Conservation (phyloP, 495 filamentous ascomycete species). For the Xylaria venustula region DNA sequence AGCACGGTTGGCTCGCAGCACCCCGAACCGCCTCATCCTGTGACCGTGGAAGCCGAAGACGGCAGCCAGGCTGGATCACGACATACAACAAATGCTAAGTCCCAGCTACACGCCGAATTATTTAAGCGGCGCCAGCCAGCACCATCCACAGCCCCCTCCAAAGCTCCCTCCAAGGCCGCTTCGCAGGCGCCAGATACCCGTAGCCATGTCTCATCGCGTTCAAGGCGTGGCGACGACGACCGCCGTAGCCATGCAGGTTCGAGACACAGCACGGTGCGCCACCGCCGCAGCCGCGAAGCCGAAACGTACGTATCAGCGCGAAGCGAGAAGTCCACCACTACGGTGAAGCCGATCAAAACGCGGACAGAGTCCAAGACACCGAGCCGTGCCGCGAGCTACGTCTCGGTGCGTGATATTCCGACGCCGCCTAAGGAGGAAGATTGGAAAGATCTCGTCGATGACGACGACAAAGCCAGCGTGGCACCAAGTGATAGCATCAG, state of each 20-base stretch:
- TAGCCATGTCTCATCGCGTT: slow-evolving; percentile 8
- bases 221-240: slow-evolving; percentile 1
- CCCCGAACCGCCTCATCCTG: not conserved
- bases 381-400: slow-evolving; percentile 26
- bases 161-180: slow-evolving; percentile 27
- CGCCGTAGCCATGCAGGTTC: slow-evolving; percentile 23
- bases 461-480: slow-evolving; percentile 46
- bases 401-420: slow-evolving; percentile 40
- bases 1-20: slow-evolving; percentile 20
- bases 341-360: slow-evolving; percentile 26
- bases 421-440: slow-evolving; percentile 46
- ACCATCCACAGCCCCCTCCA: not conserved
- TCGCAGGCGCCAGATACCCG: slow-evolving; percentile 31
- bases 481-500: slow-evolving; percentile 68
- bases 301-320: slow-evolving; percentile 40
- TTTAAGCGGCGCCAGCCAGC: slow-evolving; percentile 23
- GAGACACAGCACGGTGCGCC: slow-evolving; percentile 13
- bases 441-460: slow-evolving; percentile 10
- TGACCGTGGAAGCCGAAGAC: not conserved
- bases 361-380: slow-evolving; percentile 15
- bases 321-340: slow-evolving; percentile 34
- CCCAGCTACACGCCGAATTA: slow-evolving; percentile 28
- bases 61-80: slow-evolving; percentile 26
- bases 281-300: slow-evolving; percentile 15
- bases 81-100: slow-evolving; percentile 10